Base-by-base conservation (phyloP, 139 green algal species). In the Medakamo hakoo region DNA sequence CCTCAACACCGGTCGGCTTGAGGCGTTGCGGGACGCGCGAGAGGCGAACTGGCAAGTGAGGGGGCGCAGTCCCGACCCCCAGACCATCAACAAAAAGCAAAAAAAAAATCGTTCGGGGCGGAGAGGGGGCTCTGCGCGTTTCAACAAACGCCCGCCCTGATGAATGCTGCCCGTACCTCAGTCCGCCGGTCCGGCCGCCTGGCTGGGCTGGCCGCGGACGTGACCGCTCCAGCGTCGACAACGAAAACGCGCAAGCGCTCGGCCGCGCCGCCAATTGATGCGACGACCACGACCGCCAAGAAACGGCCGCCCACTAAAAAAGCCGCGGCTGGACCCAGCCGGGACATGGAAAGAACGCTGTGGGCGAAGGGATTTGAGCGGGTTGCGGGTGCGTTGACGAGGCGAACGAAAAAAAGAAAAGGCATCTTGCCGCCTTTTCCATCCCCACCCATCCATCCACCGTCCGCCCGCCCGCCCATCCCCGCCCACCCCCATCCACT, bases 331-430 rank as follows among this genome's bases (percentile, higher is more conserved):
- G 61, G 62, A 14, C 62, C 71, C 4, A 40, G 55, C 23, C 69
- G 67, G 0, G 56, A 55, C 4, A 48, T 67, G 1, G 76, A 88
- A 69, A 18, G 56, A 22, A 52, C 63, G 60, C 58, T 82, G 30
- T 82, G 75, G 81, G 57, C 69, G n/a, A 40, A 79, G 30, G 84
- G 84, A 20, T 79, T 75, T 62, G 49, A 21, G 3, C n/a, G 55
- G 19, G 72, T 88, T 2, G 74, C 65, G 1, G 63, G 30, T 59
- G 4, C 30, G 23, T 56, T 18, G 55, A n/a, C n/a, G n/a, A n/a
- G n/a, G n/a, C n/a, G n/a, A n/a, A n/a, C n/a, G n/a, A n/a, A n/a
- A n/a, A n/a, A 55, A 48, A 25, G 62, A 59, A 58, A 48, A 59
- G 22, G 48, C 9, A 48, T 59, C 19, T 56, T 21, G 3, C 30